Evolutionary conservation across 495 filamentous ascomycete species (phyloP), one percentile per base, ranked within the genome.

Genomic region (Penicillium robsamsonii): DNA sequence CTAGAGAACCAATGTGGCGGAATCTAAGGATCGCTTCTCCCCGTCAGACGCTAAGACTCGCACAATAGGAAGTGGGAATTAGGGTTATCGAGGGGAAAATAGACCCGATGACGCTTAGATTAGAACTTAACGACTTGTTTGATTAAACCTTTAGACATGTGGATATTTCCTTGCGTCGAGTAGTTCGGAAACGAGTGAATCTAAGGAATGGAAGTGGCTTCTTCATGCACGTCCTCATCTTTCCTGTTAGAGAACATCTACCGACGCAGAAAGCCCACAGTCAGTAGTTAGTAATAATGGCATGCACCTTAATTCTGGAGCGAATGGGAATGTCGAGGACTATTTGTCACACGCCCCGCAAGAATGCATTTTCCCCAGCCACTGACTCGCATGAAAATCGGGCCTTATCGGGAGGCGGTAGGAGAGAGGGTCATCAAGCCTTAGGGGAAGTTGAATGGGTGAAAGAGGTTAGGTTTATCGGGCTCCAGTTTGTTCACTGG

Each of bases 331-430:
- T 42, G 4, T 31, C 11, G 29, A 18, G 20, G 10, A 15, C 15
- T 47, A 56, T 55, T 59, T 46, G 46, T 55, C 43, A 54, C 15
- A 9, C 24, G 4, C 10, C 45, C 45, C n/a, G 9, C 35, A 27
- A 15, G 35, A 10, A 30, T 13, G 9, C 11, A 27, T 12, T 22
- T 38, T 45, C 49, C 46, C 62, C 56, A 62, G 56, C 58, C 60
- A 63, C 58, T 33, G 60, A 45, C 58, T 65, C 46, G 59, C 56
- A 52, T 65, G 65, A 59, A 15, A 40, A 55, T 25, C 56, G 63
- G 55, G 61, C 56, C 58, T 55, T 38, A 42, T 55, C 46, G 60
- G 58, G 37, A 42, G 40, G 57, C 45, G 6, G n/a, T 20, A n/a
- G 18, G 57, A 57, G 17, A 55, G 45, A 22, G 22, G n/a, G n/a